These are phyloP conservation scores for Nemania serpens DNA, from an alignment of 2,329 filamentous ascomycete genomes.

Conservation along the genomic window DNA sequence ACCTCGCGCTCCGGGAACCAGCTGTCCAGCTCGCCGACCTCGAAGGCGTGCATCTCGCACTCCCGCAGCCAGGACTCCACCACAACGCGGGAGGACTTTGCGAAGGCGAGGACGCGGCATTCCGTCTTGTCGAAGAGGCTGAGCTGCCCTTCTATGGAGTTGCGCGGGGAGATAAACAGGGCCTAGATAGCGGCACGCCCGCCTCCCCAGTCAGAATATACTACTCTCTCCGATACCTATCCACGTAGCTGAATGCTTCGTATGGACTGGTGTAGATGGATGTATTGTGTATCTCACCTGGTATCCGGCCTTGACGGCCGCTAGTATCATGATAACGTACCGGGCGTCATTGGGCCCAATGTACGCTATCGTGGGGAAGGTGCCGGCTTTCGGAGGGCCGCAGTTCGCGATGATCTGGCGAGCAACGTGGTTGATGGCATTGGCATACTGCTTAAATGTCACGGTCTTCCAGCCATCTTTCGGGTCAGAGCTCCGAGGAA, in stretches of 20 bases:
- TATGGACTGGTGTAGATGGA: neutral
- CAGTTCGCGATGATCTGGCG: slow-evolving; percentile 40
- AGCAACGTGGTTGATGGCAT: slow-evolving; percentile 48
- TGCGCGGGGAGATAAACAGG: slow-evolving; percentile 52
- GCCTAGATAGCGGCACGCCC: slow-evolving; percentile 34
- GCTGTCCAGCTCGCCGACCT: slow-evolving; percentile 40
- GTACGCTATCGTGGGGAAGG: slow-evolving; percentile 50
- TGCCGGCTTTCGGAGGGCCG: slow-evolving; percentile 32
- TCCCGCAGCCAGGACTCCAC: slow-evolving; percentile 46
- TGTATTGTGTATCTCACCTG: slow-evolving; percentile 36
- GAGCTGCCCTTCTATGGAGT: slow-evolving; percentile 50
- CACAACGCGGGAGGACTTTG: slow-evolving; percentile 37
- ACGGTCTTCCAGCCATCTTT: slow-evolving; percentile 48
- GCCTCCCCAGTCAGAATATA: neutral
- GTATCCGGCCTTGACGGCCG: slow-evolving; percentile 39
- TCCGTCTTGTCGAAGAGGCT: slow-evolving; percentile 51
- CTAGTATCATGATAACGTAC: slow-evolving; percentile 35
- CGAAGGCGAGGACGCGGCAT: slow-evolving; percentile 47
- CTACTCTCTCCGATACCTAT: neutral
- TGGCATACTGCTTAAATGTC: slow-evolving; percentile 46
- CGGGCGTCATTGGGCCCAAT: slow-evolving; percentile 47
- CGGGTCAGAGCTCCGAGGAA: slow-evolving; percentile 44
- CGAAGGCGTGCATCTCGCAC: slow-evolving; percentile 46
- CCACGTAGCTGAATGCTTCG: no score
- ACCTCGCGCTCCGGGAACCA: slow-evolving; percentile 46